Evolutionary conservation across 192 early-diverging fungal genomes (phyloP), one percentile per base, ranked within the genome.

Genomic region (Coemansia sp.): DNA sequence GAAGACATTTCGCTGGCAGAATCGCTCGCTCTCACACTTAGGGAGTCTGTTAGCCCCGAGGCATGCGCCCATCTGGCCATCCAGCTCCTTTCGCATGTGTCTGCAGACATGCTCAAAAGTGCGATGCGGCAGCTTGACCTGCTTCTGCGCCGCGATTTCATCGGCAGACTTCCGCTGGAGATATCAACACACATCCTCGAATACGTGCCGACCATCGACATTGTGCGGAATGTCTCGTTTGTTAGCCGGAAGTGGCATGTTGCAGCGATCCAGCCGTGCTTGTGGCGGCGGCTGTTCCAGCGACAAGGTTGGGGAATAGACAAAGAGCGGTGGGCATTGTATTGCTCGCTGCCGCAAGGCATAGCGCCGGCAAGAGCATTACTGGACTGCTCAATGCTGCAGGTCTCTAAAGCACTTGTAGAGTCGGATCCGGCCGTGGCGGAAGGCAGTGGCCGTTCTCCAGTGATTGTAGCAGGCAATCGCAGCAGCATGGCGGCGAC

Each of bases 91-190:
- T 36, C 68, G 15, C 60, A 63, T 35, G 70, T 73, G n/a, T 70
- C 79, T 5, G 43, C 62, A 45, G 74, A 76, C 20, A 62, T 76
- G 43, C 63, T 76, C 50, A 65, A 52, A 42, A 23, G 33, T 9
- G 70, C 65, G 17, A 59, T 76, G 59, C 40, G 43, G 29, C 70
- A 61, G 55, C 57, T 81, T 58, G 62, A 73, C 19, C 61, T 63
- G 32, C 70, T 68, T 17, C 57, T 76, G 67, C 73, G 68, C 42
- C 64, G 74, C 61, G 79, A 81, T 62, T 76, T 81, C 69, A 59
- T 76, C 38, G 74, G 63, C n/a, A 52, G 29, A 41, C 71, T 81
- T 52, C 79, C 79, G 14, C 23, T 67, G 49, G 79, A 81, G 35
- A 66, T 81, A 19, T 43, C 74, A 9, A 69, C 69, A 14, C 63